phyloP scores from a whole-genome alignment of 164 flowering plant genomes.

The Dillenia turbinata region DNA sequence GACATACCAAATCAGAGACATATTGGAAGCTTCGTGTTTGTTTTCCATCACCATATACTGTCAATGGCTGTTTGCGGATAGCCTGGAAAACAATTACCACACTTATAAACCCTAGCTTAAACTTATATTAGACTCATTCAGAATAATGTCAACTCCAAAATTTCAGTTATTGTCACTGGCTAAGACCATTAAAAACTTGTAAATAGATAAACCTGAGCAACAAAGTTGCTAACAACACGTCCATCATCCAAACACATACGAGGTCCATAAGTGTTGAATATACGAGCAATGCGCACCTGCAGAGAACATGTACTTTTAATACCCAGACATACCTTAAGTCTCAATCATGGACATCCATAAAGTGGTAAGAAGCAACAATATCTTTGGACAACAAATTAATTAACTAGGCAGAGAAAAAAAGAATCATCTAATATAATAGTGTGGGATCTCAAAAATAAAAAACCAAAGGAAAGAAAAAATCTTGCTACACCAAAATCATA shows the following conservation, averaged over 20 bases:
- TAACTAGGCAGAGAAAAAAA: too few relatives aligned
- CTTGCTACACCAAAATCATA: too few relatives aligned
- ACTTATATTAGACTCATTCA: neutral
- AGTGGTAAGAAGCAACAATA: too few relatives aligned
- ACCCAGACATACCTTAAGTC: too few relatives aligned
- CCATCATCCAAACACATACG: slow-evolving; percentile 97
- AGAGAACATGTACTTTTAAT: slow-evolving; percentile 11
- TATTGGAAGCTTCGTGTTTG: slow-evolving; percentile 94
- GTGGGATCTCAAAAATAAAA: too few relatives aligned
- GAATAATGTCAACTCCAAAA: neutral
- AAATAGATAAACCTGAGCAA: slow-evolving; percentile 69
- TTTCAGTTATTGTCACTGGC: neutral
- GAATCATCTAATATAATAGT: too few relatives aligned
- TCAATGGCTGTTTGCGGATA: slow-evolving; percentile 77
- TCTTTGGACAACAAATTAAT: too few relatives aligned
- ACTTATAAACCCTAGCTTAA: neutral
- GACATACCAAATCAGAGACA: slow-evolving; percentile 82
- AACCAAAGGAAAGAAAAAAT: too few relatives aligned
- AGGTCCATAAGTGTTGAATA: slow-evolving; percentile 93
- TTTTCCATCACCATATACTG: slow-evolving; percentile 94
- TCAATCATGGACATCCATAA: too few relatives aligned
- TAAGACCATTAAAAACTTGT: slow-evolving; percentile 2
- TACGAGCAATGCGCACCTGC: slow-evolving; percentile 93
- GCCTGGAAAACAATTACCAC: slow-evolving; percentile 43
- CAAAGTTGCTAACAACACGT: slow-evolving; percentile 94